Evolutionary conservation across 306 rosid genomes (phyloP).

Genomic region (Gillenia trifoliata): DNA sequence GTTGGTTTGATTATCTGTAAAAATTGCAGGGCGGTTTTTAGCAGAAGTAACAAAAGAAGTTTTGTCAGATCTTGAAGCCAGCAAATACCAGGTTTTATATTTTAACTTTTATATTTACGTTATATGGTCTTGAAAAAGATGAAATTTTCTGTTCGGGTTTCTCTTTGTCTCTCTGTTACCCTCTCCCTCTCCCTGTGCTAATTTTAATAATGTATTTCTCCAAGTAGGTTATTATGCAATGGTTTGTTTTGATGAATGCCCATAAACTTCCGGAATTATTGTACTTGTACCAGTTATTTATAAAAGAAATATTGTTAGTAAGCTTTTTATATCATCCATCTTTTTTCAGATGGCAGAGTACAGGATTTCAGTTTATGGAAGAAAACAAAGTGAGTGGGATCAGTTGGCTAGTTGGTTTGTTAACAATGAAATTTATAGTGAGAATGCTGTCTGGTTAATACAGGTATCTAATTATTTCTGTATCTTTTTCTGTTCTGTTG

Average conservation of each 20-base stretch:
- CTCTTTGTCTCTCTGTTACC: not conserved
- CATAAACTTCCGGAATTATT: not conserved
- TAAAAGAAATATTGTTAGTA: not conserved
- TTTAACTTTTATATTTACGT: not conserved
- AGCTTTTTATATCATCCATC: not conserved
- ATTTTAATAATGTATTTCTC: not conserved
- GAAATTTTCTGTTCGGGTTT: not conserved
- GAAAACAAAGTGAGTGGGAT: constrained; percentile 94
- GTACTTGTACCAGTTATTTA: not conserved
- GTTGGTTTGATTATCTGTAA: not conserved
- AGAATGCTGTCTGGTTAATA: constrained; percentile 83
- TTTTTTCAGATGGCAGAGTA: constrained; percentile 89
- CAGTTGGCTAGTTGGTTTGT: constrained; percentile 95
- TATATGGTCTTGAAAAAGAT: not conserved
- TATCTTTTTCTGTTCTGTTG: not conserved
- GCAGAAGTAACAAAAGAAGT: constrained; percentile 88
- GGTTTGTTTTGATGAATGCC: not conserved
- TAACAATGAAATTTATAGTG: constrained; percentile 67
- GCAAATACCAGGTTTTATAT: constrained; percentile 79
- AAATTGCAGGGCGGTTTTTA: constrained; percentile 63
- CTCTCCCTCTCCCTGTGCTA: not conserved
- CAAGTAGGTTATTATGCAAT: not conserved
- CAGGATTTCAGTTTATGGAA: constrained; percentile 84
- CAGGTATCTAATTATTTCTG: constrained; percentile 50
- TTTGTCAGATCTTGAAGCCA: constrained; percentile 73